Percentiles rank a stretch among this genome's conserved stretches.
These are phyloP conservation scores for Monosporascus sp. DNA, from an alignment of 2,329 filamentous ascomycete species.

Conservation along the genomic window DNA sequence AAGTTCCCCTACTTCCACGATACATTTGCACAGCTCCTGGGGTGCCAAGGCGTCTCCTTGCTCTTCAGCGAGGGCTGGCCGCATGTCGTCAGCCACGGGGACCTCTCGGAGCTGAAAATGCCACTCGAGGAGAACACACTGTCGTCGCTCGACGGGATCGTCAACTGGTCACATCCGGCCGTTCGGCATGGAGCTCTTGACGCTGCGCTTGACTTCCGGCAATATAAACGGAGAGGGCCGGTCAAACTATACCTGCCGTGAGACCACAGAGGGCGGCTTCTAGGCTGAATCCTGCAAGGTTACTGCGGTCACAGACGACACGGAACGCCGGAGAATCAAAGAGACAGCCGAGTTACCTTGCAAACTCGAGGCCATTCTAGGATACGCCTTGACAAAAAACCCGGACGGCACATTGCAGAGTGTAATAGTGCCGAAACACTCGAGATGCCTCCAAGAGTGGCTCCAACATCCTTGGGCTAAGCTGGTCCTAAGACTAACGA, in stretches of 20 bases:
- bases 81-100: conserved; percentile 20
- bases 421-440: background rate
- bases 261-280: background rate
- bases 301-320: background rate
- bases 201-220: conserved; percentile 2
- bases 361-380: background rate
- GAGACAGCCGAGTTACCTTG: background rate
- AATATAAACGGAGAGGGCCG: background rate
- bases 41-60: background rate
- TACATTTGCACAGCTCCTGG: background rate
- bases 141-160: conserved; percentile 21
- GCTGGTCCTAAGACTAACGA: background rate
- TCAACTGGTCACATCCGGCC: conserved; percentile 27
- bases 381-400: background rate
- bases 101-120: conserved; percentile 26
- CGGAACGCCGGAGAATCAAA: background rate
- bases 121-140: conserved; percentile 21
- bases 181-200: conserved; percentile 26
- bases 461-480: background rate
- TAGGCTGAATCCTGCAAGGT: background rate
- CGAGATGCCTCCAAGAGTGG: background rate
- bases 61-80: conserved; percentile 12
- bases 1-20: background rate
- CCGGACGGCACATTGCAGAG: background rate
- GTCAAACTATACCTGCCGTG: background rate